Percentiles rank a stretch among this genome's conserved stretches.
phyloP scores from a whole-genome alignment of 2,329 filamentous ascomycete species.

The Orbilia brochopaga region DNA sequence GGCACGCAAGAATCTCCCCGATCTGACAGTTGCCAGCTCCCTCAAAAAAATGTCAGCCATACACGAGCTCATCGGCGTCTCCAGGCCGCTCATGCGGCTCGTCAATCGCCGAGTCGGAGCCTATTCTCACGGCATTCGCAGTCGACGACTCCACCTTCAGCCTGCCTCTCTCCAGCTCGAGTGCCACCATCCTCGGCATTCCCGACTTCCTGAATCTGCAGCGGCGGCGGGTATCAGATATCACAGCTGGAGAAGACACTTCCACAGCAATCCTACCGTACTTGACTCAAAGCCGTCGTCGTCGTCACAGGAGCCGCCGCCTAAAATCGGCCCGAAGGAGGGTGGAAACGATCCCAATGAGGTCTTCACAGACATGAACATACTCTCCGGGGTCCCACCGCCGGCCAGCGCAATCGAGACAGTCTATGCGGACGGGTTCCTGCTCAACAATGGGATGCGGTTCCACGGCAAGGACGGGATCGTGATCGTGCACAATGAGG shows the following conservation, averaged over 20 bases:
- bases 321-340: slow-evolving; percentile 33
- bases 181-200: slow-evolving; percentile 45
- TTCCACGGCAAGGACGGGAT: slow-evolving; percentile 74
- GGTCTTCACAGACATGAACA: slow-evolving; percentile 73
- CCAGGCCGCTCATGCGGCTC: slow-evolving; percentile 31
- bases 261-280: slow-evolving; percentile 22
- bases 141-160: slow-evolving; percentile 15
- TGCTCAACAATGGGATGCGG: slow-evolving; percentile 78
- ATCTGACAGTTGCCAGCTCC: slow-evolving; percentile 2
- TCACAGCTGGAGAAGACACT: slow-evolving; percentile 26
- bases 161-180: slow-evolving; percentile 31
- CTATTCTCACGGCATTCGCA: slow-evolving; percentile 20
- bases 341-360: slow-evolving; percentile 50
- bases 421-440: slow-evolving; percentile 82
- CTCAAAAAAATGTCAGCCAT: slow-evolving; percentile 18
- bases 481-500: slow-evolving; percentile 82
- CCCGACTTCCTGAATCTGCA: slow-evolving; percentile 21
- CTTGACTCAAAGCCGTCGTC: slow-evolving; percentile 11
- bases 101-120: slow-evolving; percentile 44
- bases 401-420: slow-evolving; percentile 85
- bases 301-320: slow-evolving; percentile 24
- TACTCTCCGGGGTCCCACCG: slow-evolving; percentile 74
- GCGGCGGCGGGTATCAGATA: slow-evolving; percentile 17
- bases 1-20: slow-evolving; percentile 5
- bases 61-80: slow-evolving; percentile 26